These are phyloP conservation scores for Hypoxylon lenormandii DNA, from an alignment of 495 filamentous ascomycete genomes.

Conservation along the genomic window DNA sequence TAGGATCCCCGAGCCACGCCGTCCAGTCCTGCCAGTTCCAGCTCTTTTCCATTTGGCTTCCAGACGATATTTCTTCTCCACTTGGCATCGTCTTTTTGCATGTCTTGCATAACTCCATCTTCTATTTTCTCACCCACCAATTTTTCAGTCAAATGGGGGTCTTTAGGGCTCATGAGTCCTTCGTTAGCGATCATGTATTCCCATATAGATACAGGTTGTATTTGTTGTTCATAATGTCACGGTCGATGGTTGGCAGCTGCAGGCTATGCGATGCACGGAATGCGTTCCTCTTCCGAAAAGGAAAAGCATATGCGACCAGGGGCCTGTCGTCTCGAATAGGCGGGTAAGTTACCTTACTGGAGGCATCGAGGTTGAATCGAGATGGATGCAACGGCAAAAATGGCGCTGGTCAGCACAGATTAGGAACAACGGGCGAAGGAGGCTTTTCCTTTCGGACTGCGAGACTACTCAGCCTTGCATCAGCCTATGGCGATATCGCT, in stretches of 20 bases:
- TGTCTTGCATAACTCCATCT: slow-evolving; percentile 33
- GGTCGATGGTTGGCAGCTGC: slow-evolving; percentile 1
- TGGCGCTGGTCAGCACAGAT: slow-evolving; percentile 25
- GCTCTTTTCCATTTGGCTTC: slow-evolving; percentile 37
- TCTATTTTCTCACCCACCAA: slow-evolving; percentile 15
- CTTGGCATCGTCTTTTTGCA: slow-evolving; percentile 15
- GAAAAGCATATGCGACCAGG: slow-evolving; percentile 20
- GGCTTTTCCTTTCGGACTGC: slow-evolving; percentile 13
- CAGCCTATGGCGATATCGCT: slow-evolving; percentile 43
- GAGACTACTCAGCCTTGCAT: slow-evolving; percentile 49
- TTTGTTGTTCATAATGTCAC: slow-evolving; percentile 3
- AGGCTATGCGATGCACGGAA: slow-evolving; percentile 26
- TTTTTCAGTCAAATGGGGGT: neutral
- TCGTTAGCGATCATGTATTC: neutral
- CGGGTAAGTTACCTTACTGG: slow-evolving; percentile 14
- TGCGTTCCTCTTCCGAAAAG: slow-evolving; percentile 18
- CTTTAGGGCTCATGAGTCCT: neutral
- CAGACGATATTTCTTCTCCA: slow-evolving; percentile 33
- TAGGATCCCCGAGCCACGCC: slow-evolving; percentile 28
- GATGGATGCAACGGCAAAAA: slow-evolving; percentile 6
- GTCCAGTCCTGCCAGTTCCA: slow-evolving; percentile 28
- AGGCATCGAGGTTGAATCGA: slow-evolving; percentile 24
- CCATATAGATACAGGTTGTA: no score
- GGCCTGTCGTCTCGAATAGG: slow-evolving; percentile 20
- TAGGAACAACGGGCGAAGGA: slow-evolving; percentile 28